phyloP scores from a whole-genome alignment of 495 filamentous ascomycete genomes.

The Hyaloscypha bicolor region DNA sequence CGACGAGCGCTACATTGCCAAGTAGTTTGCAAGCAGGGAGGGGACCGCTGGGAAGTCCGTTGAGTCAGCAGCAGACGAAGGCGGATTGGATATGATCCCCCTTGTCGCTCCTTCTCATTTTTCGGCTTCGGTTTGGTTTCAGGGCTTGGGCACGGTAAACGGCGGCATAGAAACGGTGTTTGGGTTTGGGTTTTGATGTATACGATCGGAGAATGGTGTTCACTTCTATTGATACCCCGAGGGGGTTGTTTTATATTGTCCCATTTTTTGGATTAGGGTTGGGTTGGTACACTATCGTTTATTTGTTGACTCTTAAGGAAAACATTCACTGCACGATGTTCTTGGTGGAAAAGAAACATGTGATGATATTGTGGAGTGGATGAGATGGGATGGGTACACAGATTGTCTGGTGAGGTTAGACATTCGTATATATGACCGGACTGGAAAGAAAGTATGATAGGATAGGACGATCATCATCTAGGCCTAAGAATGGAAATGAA shows the following conservation, averaged over 20 bases:
- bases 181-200: neutral
- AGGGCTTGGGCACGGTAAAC: neutral
- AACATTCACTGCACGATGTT: neutral
- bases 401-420: neutral
- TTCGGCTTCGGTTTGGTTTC: neutral
- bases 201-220: neutral
- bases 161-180: slow-evolving; percentile 1
- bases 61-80: slow-evolving; percentile 7
- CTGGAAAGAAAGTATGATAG: neutral
- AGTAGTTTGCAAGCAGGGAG: slow-evolving; percentile 1
- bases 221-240: neutral
- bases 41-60: neutral
- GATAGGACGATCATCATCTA: neutral
- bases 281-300: neutral
- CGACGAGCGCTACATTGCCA: slow-evolving; percentile 13
- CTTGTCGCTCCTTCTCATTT: neutral
- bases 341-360: neutral
- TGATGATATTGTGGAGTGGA: neutral
- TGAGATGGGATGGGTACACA: neutral
- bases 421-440: neutral
- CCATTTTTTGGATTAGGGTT: no score
- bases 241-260: neutral
- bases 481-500: neutral
- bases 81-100: slow-evolving; percentile 17
- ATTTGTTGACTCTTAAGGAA: neutral